Evolutionary conservation across 805 yeast genomes (phyloP), one percentile per base, ranked within the genome.

Genomic region (Spathaspora gorwiae): DNA sequence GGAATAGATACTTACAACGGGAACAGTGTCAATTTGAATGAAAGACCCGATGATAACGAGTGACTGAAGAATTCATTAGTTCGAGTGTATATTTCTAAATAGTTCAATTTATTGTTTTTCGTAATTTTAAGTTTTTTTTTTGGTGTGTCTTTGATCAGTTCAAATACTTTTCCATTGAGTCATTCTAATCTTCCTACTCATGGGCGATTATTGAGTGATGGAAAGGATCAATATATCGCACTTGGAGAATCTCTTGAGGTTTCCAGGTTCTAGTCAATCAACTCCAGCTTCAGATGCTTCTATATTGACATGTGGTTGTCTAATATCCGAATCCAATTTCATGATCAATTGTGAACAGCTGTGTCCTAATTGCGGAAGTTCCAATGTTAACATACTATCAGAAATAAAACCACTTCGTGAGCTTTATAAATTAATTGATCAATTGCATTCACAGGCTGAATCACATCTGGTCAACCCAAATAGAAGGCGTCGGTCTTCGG

Each of bases 221-320:
- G 32, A 29, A 29, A 29, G 32, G 44, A 42, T 54, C 6, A 55
- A 49, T 30, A 36, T 61, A n/a, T 48, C 55, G 5, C 12, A 40
- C 26, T 55, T 66, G 37, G 68, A 64, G 44, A 35, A 48, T 12
- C 53, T 67, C 19, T 56, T 67, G 6, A 48, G 49, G 46, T 51
- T 65, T 19, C 59, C 62, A 1, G 65, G 61, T 0, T 39, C 35
- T 29, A 30, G 11, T 34, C 44, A 14, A 29, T 7, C 40, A 1
- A 29, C 62, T 29, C 41, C 41, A 2, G 61, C 63, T 6, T 26
- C 56, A 2, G 76, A 71, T 49, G 60, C 67, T 5, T 56, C 65
- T 12, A 63, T 70, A 11, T 58, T 71, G n/a, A 54, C 63, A 3
- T 71, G 76, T 52, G 75, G 75, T 2, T 71, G 76, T 51, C 53